Evolutionary conservation across 352 stramenopile species (phyloP), one percentile per base, ranked within the genome.

Genomic region (Phytophthora crassamura): DNA sequence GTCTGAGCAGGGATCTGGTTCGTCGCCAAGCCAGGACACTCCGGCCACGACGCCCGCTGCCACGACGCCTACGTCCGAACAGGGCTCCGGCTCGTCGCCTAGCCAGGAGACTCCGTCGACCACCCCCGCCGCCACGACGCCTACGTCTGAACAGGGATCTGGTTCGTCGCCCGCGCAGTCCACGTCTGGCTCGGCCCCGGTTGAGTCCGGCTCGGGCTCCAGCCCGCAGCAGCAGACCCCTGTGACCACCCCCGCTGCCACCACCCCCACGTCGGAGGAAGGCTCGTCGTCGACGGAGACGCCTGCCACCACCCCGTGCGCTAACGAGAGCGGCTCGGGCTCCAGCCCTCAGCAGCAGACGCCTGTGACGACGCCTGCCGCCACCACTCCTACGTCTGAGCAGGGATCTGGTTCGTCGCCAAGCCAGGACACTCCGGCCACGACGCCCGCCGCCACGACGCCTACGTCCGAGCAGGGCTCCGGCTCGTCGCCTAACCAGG

Each of bases 91-190:
- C n/a, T n/a, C n/a, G n/a, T n/a, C n/a, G n/a, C n/a, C n/a, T n/a
- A n/a, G n/a, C n/a, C n/a, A n/a, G n/a, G n/a, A n/a, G n/a, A n/a
- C n/a, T n/a, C n/a, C n/a, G n/a, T n/a, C n/a, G 32, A 20, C 15
- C 1, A 18, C 10, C n/a, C 22, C 42, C 32, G 54, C 42, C n/a
- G n/a, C n/a, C n/a, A n/a, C n/a, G n/a, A n/a, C n/a, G n/a, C n/a
- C n/a, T n/a, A n/a, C n/a, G n/a, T n/a, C n/a, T n/a, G n/a, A n/a
- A n/a, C n/a, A n/a, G n/a, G n/a, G n/a, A 3, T 63, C 54, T 4
- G 46, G 57, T 14, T 58, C 57, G 36, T 28, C 41, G 34, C 36
- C 57, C 15, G 42, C 41, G 48, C 38, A 66, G 58, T 30, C 59
- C 39, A 66, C 38, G 1, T 18, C 59, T 42, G 16, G 41, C 25